Conservation (phyloP, 345 rosid species). For the Balakata baccata region DNA sequence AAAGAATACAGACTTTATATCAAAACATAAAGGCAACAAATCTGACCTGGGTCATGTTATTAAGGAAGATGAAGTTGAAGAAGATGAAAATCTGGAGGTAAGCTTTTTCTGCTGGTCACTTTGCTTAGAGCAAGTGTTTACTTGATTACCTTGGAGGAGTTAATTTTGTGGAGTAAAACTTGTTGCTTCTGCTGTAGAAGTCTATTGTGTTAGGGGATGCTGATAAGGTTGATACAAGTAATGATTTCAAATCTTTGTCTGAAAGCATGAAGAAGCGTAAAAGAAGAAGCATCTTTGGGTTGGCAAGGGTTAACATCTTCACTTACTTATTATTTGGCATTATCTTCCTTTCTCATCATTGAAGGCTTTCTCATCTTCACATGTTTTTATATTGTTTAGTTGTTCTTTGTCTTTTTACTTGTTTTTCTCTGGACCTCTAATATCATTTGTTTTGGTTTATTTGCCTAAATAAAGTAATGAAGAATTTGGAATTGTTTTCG, state of each 20-base stretch:
- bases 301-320: slow-evolving; percentile 57
- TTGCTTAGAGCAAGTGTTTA: not conserved
- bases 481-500: not conserved
- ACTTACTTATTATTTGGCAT: not conserved
- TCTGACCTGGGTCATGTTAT: slow-evolving; percentile 39
- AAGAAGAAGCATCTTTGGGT: slow-evolving; percentile 66
- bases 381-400: not conserved
- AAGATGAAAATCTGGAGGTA: slow-evolving; percentile 56
- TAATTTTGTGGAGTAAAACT: slow-evolving; percentile 14
- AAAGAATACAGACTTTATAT: slow-evolving; percentile 39
- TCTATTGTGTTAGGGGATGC: slow-evolving; percentile 38
- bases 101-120: slow-evolving; percentile 13
- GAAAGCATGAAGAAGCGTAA: slow-evolving; percentile 66
- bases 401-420: not conserved
- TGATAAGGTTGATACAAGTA: slow-evolving; percentile 30
- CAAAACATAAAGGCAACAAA: slow-evolving; percentile 42
- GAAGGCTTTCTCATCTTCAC: not conserved
- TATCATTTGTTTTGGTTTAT: not conserved
- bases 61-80: slow-evolving; percentile 45
- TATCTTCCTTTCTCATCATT: not conserved
- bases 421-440: not conserved
- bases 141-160: slow-evolving; percentile 4
- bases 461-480: not conserved
- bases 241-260: slow-evolving; percentile 44
- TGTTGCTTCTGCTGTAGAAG: slow-evolving; percentile 27